phyloP scores from a whole-genome alignment of 1,284 basidiomycete genomes.

The Anthracocystis setariae region DNA sequence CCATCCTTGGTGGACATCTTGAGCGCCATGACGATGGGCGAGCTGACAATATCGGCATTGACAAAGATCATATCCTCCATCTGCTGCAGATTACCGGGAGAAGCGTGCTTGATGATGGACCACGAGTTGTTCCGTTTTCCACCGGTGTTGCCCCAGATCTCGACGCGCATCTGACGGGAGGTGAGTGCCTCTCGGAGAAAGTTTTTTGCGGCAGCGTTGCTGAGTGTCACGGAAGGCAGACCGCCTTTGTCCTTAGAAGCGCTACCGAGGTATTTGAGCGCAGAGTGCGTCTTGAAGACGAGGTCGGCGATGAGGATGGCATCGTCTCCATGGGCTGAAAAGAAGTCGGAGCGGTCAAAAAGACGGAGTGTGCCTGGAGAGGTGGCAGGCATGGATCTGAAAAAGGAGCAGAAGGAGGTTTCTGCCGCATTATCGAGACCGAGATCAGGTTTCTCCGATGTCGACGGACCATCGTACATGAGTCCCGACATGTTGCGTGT shows the following conservation, averaged over 20 bases:
- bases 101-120: conserved; percentile 83
- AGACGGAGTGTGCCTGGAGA: conserved; percentile 61
- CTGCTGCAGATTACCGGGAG: conserved; percentile 91
- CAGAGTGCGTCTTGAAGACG: conserved; percentile 71
- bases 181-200: conserved; percentile 92
- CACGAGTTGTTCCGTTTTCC: conserved; percentile 75
- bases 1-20: conserved; percentile 77
- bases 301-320: conserved; percentile 86
- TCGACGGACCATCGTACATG: conserved; percentile 59
- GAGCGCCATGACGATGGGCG: conserved; percentile 91
- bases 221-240: conserved; percentile 76
- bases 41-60: conserved; percentile 81
- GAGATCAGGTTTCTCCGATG: conserved; percentile 56
- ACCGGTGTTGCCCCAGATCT: conserved; percentile 76
- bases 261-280: conserved; percentile 63
- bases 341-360: conserved; percentile 76
- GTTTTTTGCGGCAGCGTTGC: conserved; percentile 81
- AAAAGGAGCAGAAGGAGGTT: conserved; percentile 55
- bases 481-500: conserved; percentile 59
- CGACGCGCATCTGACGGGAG: conserved; percentile 87
- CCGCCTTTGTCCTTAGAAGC: conserved; percentile 46
- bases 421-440: conserved; percentile 58
- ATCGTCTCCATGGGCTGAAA: conserved; percentile 87
- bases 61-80: conserved; percentile 93
- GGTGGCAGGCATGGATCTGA: conserved; percentile 46